Evolutionary conservation across 768 basidiomycete species (phyloP).

Genomic region (Pleurotus ostreatus): DNA sequence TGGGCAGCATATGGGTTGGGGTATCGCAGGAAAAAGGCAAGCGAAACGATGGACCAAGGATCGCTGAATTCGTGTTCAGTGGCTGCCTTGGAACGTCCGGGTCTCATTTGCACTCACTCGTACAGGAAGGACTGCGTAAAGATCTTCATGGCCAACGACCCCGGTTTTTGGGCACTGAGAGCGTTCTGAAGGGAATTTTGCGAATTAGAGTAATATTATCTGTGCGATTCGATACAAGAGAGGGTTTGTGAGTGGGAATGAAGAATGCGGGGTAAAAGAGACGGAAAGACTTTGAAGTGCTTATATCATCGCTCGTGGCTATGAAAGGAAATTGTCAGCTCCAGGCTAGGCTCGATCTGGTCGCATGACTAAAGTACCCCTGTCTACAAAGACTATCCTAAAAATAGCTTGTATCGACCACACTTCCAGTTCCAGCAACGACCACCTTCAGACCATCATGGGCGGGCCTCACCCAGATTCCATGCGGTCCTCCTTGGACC

Average conservation of each 20-base stretch:
- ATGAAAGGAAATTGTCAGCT: constrained; percentile 5
- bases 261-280: constrained; percentile 7
- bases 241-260: background rate
- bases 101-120: constrained; percentile 33
- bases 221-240: too few species aligned
- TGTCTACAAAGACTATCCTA: background rate
- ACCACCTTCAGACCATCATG: constrained; percentile 69
- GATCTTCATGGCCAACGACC: constrained; percentile 48
- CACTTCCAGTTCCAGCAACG: constrained; percentile 33
- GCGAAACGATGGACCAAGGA: constrained; percentile 88
- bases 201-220: background rate
- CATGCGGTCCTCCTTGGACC: constrained; percentile 38
- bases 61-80: constrained; percentile 49
- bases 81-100: background rate
- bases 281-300: background rate
- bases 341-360: constrained; percentile 2
- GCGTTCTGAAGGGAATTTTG: background rate
- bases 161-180: constrained; percentile 14
- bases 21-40: constrained; percentile 93
- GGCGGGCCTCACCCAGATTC: constrained; percentile 65
- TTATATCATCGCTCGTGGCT: background rate
- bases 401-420: constrained; percentile 52
- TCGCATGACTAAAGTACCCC: background rate
- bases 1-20: constrained; percentile 94
- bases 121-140: constrained; percentile 52